These are phyloP conservation scores for Stentor roeselii DNA, from an alignment of 73 alveolate species.

Conservation along the genomic window DNA sequence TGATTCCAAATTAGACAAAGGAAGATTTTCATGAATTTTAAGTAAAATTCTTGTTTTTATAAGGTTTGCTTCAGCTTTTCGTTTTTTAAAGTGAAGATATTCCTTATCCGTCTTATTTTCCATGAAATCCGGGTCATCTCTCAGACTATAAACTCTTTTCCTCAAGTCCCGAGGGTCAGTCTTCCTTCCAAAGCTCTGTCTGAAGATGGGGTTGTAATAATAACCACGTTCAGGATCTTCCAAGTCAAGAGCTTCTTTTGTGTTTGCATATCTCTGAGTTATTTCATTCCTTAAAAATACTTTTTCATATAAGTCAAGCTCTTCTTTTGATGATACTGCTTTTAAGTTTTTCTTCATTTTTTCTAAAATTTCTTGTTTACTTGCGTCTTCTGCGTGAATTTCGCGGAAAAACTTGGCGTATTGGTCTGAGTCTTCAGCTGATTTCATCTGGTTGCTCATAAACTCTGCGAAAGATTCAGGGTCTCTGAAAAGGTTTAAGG, in stretches of 20 bases:
- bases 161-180: slow-evolving; percentile 35
- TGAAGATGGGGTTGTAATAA: background rate
- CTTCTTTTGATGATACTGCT: background rate
- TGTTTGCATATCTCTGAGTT: background rate
- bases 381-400: slow-evolving; percentile 27
- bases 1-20: slow-evolving; percentile 36
- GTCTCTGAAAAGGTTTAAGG: slow-evolving; percentile 33
- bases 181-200: slow-evolving; percentile 12
- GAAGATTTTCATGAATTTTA: slow-evolving; percentile 36
- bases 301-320: background rate
- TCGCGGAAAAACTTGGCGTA: slow-evolving; percentile 50
- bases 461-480: slow-evolving; percentile 37
- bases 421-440: slow-evolving; percentile 49
- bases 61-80: slow-evolving; percentile 52
- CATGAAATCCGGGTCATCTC: slow-evolving; percentile 48
- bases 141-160: slow-evolving; percentile 34
- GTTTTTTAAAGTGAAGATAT: slow-evolving; percentile 31
- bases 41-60: slow-evolving; percentile 43
- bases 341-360: background rate
- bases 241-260: slow-evolving; percentile 3
- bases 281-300: background rate
- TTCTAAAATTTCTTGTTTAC: background rate
- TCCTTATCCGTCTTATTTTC: slow-evolving; percentile 33
- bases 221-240: background rate
- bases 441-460: slow-evolving; percentile 11